Percentiles rank a stretch among this genome's conserved stretches.
phyloP scores from a whole-genome alignment of 768 basidiomycete genomes.

The Naematelia aurantialba region DNA sequence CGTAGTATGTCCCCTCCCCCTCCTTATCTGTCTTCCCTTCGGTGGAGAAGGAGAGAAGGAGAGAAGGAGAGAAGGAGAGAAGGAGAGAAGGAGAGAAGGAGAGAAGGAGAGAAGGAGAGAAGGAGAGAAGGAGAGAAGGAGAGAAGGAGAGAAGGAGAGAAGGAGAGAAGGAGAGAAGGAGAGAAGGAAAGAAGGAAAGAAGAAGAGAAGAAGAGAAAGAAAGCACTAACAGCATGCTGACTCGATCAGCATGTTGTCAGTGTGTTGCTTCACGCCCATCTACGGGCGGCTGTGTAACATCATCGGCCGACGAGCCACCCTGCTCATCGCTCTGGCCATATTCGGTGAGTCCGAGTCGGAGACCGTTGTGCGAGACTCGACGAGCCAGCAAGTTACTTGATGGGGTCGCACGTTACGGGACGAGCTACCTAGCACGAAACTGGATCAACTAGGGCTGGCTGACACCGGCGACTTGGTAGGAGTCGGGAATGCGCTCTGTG shows the following conservation, averaged over 20 bases:
- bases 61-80: too few species aligned
- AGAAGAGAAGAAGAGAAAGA: not conserved
- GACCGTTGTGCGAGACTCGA: too few species aligned
- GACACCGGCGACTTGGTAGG: too few species aligned
- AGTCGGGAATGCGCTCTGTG: conserved; percentile 79
- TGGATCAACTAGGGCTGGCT: not conserved
- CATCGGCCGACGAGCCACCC: conserved; percentile 68
- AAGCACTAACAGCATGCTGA: not conserved
- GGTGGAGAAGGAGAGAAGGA: too few species aligned
- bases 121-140: not conserved
- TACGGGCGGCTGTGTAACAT: conserved; percentile 51
- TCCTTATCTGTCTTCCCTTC: too few species aligned
- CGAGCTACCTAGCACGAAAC: not conserved
- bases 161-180: too few species aligned
- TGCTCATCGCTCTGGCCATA: conserved; percentile 74
- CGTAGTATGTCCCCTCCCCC: conserved; percentile 54
- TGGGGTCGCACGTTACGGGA: too few species aligned
- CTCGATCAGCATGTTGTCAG: conserved; percentile 59
- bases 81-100: too few species aligned
- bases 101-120: too few species aligned
- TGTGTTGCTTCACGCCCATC: conserved; percentile 81
- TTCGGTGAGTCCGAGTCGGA: conserved; percentile 72
- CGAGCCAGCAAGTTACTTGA: conserved; percentile 4
- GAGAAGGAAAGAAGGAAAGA: too few species aligned
- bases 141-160: not conserved